Percentiles rank a stretch among this genome's conserved stretches.
Evolutionary conservation across 495 filamentous ascomycete genomes (phyloP).

Genomic region (Pyrenula massariospora): DNA sequence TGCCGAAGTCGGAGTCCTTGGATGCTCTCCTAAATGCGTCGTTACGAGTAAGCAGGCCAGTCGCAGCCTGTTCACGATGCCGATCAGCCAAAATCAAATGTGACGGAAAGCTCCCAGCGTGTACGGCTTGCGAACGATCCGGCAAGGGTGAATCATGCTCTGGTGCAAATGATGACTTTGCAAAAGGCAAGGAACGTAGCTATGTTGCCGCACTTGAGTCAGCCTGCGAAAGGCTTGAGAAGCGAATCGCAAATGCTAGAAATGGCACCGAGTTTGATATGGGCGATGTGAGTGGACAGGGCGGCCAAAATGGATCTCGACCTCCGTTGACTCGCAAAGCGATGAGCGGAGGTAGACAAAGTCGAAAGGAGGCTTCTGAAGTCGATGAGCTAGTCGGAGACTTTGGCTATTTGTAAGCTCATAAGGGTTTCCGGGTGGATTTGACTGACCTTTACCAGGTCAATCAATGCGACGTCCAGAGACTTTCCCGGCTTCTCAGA

Average conservation of each 20-base stretch:
- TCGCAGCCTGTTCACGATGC: conserved; percentile 88
- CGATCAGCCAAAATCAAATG: conserved; percentile 90
- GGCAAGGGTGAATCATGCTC: conserved; percentile 74
- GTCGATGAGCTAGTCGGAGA: conserved; percentile 72
- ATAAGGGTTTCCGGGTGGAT: conserved; percentile 1
- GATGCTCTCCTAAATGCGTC: conserved; percentile 43
- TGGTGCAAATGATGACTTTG: conserved; percentile 89
- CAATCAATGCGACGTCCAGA: conserved; percentile 81
- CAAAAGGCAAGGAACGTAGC: conserved; percentile 84
- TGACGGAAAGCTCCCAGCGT: conserved; percentile 87
- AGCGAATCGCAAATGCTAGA: conserved; percentile 49
- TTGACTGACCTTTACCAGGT: conserved; percentile 31
- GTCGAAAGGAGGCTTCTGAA: conserved; percentile 54
- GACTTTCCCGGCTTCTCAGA: conserved; percentile 81
- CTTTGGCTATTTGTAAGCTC: conserved; percentile 64
- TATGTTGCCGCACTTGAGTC: conserved; percentile 89
- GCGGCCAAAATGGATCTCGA: conserved; percentile 27
- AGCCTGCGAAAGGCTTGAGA: conserved; percentile 75
- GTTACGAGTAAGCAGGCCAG: conserved; percentile 79
- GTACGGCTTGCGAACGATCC: conserved; percentile 81
- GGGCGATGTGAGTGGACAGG: conserved; percentile 19
- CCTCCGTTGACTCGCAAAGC: conserved; percentile 28
- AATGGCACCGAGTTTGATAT: conserved; percentile 28
- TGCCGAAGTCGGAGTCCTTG: not conserved
- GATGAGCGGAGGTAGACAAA: conserved; percentile 20